Evolutionary conservation across 140 eudicot species (phyloP).

Genomic region (Bidens hawaiensis): DNA sequence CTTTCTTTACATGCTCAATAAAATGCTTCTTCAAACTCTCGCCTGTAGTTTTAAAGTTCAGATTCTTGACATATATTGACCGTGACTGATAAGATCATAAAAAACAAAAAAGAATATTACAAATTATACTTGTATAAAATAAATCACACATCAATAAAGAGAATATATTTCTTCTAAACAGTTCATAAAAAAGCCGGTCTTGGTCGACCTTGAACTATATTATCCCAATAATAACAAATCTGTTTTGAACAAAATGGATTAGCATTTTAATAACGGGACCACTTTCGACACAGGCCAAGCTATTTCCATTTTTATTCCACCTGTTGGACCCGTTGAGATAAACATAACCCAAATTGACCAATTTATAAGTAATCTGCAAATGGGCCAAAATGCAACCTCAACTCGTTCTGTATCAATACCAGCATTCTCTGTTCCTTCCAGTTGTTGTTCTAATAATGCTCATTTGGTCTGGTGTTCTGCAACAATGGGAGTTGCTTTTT

Average conservation of each 20-base stretch:
- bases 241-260: background rate
- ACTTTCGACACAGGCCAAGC: background rate
- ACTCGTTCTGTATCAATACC: conserved; percentile 75
- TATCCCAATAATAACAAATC: too few relatives aligned
- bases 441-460: conserved; percentile 49
- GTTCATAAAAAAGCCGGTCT: too few relatives aligned
- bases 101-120: background rate
- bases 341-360: background rate
- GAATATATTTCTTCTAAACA: too few relatives aligned
- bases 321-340: background rate
- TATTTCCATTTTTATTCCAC: too few relatives aligned
- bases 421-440: conserved; percentile 43
- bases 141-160: background rate
- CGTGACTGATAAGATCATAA: conserved; percentile 57
- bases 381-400: conserved; percentile 32
- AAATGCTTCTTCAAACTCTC: conserved; percentile 74
- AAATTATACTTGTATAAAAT: too few relatives aligned
- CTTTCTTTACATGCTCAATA: conserved; percentile 64
- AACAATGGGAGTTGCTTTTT: conserved; percentile 19
- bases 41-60: conserved; percentile 78
- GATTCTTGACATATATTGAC: conserved; percentile 81
- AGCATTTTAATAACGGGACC: too few relatives aligned
- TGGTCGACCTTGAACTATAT: too few relatives aligned
- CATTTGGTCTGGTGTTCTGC: conserved; percentile 59
- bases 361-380: background rate